These are phyloP conservation scores for Aureobasidium mangrovei DNA, from an alignment of 2,329 filamentous ascomycete species.

Conservation along the genomic window DNA sequence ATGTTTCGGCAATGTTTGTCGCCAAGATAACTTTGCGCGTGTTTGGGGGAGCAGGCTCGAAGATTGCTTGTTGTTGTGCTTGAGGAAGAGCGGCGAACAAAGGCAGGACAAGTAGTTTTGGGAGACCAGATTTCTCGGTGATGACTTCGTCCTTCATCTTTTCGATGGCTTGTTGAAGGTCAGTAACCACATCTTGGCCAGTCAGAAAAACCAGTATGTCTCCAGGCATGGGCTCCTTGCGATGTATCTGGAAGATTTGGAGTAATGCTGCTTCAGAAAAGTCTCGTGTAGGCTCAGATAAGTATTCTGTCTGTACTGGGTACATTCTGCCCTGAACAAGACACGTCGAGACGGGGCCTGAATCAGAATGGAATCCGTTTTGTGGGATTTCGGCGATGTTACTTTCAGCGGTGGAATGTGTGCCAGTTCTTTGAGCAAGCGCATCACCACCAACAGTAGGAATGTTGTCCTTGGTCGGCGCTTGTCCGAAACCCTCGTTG, in stretches of 20 bases:
- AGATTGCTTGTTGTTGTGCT: constrained; percentile 76
- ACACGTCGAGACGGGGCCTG: constrained; percentile 40
- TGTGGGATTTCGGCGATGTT: not conserved
- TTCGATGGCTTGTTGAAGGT: constrained; percentile 68
- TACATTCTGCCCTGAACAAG: constrained; percentile 81
- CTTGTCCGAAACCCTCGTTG: constrained; percentile 22
- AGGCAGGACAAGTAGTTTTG: constrained; percentile 63
- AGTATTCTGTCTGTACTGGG: constrained; percentile 70
- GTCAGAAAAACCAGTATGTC: constrained; percentile 89
- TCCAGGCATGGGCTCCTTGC: constrained; percentile 81
- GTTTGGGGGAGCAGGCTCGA: constrained; percentile 61
- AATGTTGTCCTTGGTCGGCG: not conserved
- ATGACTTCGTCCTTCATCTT: constrained; percentile 62
- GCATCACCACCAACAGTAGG: not conserved
- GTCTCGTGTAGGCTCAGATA: constrained; percentile 65
- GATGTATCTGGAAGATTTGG: constrained; percentile 76
- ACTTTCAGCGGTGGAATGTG: not conserved
- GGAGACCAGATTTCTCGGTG: constrained; percentile 53
- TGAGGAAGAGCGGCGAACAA: constrained; percentile 87
- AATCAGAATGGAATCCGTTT: not conserved
- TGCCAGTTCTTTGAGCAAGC: not conserved
- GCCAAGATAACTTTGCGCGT: constrained; percentile 85
- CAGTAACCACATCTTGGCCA: constrained; percentile 87
- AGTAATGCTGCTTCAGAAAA: constrained; percentile 75
- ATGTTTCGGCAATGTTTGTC: constrained; percentile 98